These are phyloP conservation scores for Nyssa sinensis DNA, from an alignment of 148 eudicot species.

Conservation along the genomic window DNA sequence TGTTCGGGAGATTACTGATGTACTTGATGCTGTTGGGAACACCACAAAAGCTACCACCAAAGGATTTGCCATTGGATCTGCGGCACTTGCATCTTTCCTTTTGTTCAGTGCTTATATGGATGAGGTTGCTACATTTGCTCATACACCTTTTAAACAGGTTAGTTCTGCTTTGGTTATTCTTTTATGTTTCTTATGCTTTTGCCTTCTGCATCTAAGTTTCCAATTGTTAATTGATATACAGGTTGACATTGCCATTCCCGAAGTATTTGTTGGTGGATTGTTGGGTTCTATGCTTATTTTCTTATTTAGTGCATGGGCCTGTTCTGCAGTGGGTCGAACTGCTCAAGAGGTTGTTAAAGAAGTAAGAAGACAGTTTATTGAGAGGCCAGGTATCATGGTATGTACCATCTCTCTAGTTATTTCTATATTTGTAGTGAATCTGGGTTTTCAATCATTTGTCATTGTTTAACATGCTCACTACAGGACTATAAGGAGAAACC, in stretches of 20 bases:
- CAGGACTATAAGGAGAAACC: slow-evolving; percentile 98
- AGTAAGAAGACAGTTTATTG: slow-evolving; percentile 96
- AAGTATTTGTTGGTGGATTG: slow-evolving; percentile 95
- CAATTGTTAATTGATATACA: slow-evolving; percentile 29
- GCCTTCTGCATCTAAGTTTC: neutral
- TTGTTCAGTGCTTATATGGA: slow-evolving; percentile 99
- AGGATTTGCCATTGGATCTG: slow-evolving; percentile 99
- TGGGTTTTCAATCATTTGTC: slow-evolving; percentile 1
- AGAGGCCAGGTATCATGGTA: slow-evolving; percentile 99
- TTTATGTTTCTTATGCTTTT: slow-evolving; percentile 11
- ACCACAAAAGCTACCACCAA: slow-evolving; percentile 99
- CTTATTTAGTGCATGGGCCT: slow-evolving; percentile 98
- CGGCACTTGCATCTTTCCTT: slow-evolving; percentile 98
- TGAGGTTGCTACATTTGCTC: slow-evolving; percentile 90
- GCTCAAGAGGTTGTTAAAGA: slow-evolving; percentile 99
- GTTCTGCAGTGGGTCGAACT: slow-evolving; percentile 96
- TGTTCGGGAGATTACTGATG: slow-evolving; percentile 94
- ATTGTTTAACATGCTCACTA: slow-evolving; percentile 13
- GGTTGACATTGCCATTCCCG: slow-evolving; percentile 99
- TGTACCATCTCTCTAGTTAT: slow-evolving; percentile 13
- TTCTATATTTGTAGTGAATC: neutral
- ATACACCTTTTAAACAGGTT: slow-evolving; percentile 72
- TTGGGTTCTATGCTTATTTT: slow-evolving; percentile 97
- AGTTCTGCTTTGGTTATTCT: slow-evolving; percentile 14
- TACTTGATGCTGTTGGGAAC: slow-evolving; percentile 98